These are phyloP conservation scores for Xylaria venustula DNA, from an alignment of 495 filamentous ascomycete genomes.

Conservation along the genomic window DNA sequence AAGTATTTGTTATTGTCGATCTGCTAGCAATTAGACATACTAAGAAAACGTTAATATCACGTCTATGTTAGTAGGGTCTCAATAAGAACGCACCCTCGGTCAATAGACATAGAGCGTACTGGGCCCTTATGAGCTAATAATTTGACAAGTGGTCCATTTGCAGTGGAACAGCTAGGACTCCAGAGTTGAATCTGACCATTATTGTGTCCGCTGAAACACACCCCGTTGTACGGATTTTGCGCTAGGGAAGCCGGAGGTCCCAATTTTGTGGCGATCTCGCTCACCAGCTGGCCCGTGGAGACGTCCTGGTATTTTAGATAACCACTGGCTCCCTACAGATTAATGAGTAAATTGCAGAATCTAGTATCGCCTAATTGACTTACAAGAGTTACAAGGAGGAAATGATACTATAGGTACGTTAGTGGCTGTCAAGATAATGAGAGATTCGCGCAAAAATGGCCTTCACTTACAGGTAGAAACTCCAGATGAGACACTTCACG, in stretches of 20 bases:
- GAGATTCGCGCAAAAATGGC: background rate
- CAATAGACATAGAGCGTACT: constrained; percentile 81
- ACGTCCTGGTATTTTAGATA: constrained; percentile 93
- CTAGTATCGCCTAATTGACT: constrained; percentile 26
- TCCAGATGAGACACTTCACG: constrained; percentile 93
- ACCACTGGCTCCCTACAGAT: constrained; percentile 69
- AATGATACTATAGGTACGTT: constrained; percentile 63
- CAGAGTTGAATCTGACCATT: constrained; percentile 92
- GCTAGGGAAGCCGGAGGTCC: constrained; percentile 80
- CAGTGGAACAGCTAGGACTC: constrained; percentile 75
- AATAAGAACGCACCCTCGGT: constrained; percentile 48
- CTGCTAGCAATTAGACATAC: background rate
- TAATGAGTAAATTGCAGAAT: constrained; percentile 24
- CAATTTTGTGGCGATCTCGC: constrained; percentile 76
- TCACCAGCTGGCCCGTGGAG: constrained; percentile 82
- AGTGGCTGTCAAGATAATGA: background rate
- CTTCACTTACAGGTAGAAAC: constrained; percentile 63
- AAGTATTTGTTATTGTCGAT: background rate
- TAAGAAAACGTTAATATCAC: background rate
- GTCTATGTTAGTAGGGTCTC: background rate
- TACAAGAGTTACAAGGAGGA: constrained; percentile 82
- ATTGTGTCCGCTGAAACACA: constrained; percentile 87
- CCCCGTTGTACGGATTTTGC: constrained; percentile 89
- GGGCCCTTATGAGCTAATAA: constrained; percentile 91
- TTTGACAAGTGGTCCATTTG: constrained; percentile 81